phyloP scores from a whole-genome alignment of 2,329 filamentous ascomycete genomes.

The Pezicula rhizophila region DNA sequence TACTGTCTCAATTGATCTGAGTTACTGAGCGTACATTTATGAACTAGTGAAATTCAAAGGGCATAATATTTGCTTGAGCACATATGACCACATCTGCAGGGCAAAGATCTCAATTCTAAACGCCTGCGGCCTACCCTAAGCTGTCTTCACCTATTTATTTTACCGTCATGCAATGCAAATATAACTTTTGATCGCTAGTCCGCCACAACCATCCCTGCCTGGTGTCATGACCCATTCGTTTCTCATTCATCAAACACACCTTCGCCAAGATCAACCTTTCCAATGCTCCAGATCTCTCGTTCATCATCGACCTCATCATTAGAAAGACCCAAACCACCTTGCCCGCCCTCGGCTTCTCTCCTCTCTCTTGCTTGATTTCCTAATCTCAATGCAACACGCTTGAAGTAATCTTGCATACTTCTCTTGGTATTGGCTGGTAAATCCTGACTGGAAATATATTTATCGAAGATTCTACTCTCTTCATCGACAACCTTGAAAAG shows the following conservation, averaged over 20 bases:
- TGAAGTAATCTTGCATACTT: slow-evolving; percentile 96
- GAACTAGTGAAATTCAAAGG: too few relatives aligned
- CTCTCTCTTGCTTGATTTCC: slow-evolving; percentile 85
- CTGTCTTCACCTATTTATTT: too few relatives aligned
- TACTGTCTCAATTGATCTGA: too few relatives aligned
- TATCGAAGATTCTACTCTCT: slow-evolving; percentile 81
- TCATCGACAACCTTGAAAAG: slow-evolving; percentile 87
- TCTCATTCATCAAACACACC: slow-evolving; percentile 25
- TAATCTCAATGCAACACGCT: slow-evolving; percentile 78
- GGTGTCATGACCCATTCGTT: too few relatives aligned
- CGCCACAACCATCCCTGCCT: not conserved
- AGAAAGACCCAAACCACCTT: slow-evolving; percentile 76
- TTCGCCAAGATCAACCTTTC: slow-evolving; percentile 77
- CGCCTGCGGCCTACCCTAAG: too few relatives aligned
- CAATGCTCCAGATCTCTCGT: slow-evolving; percentile 91
- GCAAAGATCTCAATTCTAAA: too few relatives aligned
- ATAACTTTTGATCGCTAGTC: not conserved
- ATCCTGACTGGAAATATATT: slow-evolving; percentile 70
- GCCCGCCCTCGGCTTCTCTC: slow-evolving; percentile 83
- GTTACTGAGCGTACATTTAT: too few relatives aligned
- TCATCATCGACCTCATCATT: slow-evolving; percentile 94
- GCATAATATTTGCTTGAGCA: too few relatives aligned
- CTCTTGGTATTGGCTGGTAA: slow-evolving; percentile 70
- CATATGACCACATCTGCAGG: too few relatives aligned
- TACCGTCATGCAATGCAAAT: not conserved